Base-by-base conservation (phyloP, 2,329 filamentous ascomycete species). In the Eutypella sp. region DNA sequence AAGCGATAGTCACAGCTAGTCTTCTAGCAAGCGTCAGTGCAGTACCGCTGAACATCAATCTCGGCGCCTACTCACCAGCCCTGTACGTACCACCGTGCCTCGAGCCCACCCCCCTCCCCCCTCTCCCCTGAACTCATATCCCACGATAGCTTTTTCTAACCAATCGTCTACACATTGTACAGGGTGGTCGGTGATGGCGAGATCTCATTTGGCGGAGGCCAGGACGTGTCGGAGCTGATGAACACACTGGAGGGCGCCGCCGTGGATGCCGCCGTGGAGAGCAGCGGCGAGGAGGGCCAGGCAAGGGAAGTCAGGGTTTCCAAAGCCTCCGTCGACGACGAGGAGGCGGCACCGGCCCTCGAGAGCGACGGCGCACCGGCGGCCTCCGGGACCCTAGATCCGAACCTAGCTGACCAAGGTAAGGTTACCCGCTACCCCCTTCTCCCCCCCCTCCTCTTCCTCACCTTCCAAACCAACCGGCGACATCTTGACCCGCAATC, bases 171-270 rank as follows among this genome's bases (percentile, higher is more conserved):
- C 60, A 40, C 19, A 29, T 19, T 47, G 39, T 54, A 56, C 52
- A 63, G 59, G 57, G 62, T 66, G 48, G 63, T 66, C 47, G 60
- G 60, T 60, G 60, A 63, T 63, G 60, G 60, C 57, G 60, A 62
- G 52, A 62, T 62, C 39, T 61, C 57, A 24, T 63, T 62, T 45
- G 59, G 70, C 52, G 70, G 71, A 48, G 65, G 63, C 45, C 62
- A 68, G 58, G 71, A 73, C 57, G 71, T 74, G 25, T 65, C 70
- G 39, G 65, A 56, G 44, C 56, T 74, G 45, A 68, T 74, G 61
- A 73, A 65, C 50, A 70, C 67, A 36, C 65, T 72, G 51, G 67
- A 74, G 58, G 72, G 72, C 44, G 72, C 71, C 27, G 71, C 71
- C 34, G 53, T 64, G 25, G 60, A 56, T 27, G 57, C 55, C 38